Base-by-base conservation (phyloP, 352 stramenopile species). In the Phytophthora rubi region DNA sequence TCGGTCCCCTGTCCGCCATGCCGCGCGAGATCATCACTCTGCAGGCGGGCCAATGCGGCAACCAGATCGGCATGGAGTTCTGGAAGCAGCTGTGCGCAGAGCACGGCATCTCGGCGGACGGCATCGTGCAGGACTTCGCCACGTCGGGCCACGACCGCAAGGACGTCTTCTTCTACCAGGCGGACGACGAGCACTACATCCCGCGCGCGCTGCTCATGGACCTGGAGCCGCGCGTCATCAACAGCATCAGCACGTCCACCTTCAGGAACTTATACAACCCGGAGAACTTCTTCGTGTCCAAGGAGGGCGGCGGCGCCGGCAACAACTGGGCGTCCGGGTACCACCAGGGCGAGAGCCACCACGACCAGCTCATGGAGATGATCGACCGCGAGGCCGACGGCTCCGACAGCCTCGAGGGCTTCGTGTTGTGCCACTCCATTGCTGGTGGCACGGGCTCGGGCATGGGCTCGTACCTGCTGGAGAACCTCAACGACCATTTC, bases 81-180 rank as follows among this genome's bases (percentile, higher is more conserved):
- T 99, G 98, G 98, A 99, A 99, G 77, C 96, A 99, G 80, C 88
- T 99, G 30, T 99, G 97, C 73, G 85, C 95, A 12, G 98, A 99
- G 83, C 98, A 99, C 81, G 98, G 98, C 48, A 99, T 99, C 75
- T 94, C 87, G 16, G 90, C 94, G 1, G 97, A 99, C 75, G 97
- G 98, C 21, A 98, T 98, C 35, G 88, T 99, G 37, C 84, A 98
- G 74, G 96, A 99, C 59, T 98, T 94, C 60, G 95, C 91, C 33
- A 93, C 89, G 47, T 79, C 93, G 26, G 93, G 92, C 51, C 90
- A 99, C 73, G 97, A 99, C 89, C 90, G 97, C 60, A 99, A 99
- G 76, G 98, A 99, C 72, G 98, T 99, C 10, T 99, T 99, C 77
- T 99, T 99, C 79, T 99, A 99, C 83, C 93, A 98, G 69, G 95